Evolutionary conservation across 306 rosid species (phyloP), one percentile per base, ranked within the genome.

Genomic region (Castanea sativa): DNA sequence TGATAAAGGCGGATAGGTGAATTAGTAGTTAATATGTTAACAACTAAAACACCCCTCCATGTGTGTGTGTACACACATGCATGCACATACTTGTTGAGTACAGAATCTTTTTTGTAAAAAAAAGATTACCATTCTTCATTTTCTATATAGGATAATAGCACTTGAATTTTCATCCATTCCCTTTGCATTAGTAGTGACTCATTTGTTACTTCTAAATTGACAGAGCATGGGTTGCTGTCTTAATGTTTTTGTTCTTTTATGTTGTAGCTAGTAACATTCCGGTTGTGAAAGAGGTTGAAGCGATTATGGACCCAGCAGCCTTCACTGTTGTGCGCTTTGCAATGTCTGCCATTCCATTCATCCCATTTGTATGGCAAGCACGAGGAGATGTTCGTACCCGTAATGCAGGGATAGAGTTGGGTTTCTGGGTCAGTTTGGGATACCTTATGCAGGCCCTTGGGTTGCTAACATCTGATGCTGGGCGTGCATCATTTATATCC

Each of bases 371-470:
- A 6, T 74, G 85, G 63, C 81, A 52, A 82, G 87, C 83, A 75
- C 75, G 82, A 78, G 75, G 76, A 33, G 92, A 92, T 82, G 77
- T 70, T 74, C 23, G 18, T 23, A 88, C 83, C 29, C 87, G 94
- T 30, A 85, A 90, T 75, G 89, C 94, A 19, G 97, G 97, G 61
- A 74, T 92, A 69, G 97, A 92, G 84, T 87, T 92, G 88, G 97
- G 97, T 55, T 78, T 89, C 70, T 92, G 94, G 97, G 92, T 85
- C 81, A 89, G 97, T 86, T 73, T 90, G 58, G 97, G 97, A 49
- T 92, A 92, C 83, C 85, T 92, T 23, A 84, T 83, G 89, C 97
- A 92, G 88, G 93, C 97, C 32, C 29, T 92, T 49, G 97, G 97
- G 79, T 81, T 92, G 64, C 83, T 81, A 58, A 92, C 94, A 25